Conservation (phyloP, 2,329 filamentous ascomycete genomes). For the Whalleya microplaca region DNA sequence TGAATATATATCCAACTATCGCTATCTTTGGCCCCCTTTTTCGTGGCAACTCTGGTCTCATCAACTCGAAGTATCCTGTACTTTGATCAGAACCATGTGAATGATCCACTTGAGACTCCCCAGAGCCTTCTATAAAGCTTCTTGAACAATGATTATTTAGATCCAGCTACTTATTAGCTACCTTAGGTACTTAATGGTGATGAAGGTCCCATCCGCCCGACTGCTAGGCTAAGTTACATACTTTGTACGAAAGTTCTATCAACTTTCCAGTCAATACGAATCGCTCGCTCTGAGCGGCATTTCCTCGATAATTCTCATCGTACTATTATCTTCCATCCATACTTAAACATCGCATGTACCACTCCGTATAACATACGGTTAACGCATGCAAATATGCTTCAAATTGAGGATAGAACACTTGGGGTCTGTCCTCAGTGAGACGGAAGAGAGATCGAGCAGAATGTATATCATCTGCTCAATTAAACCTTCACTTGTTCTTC, state of each 20-base stretch:
- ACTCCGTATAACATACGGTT: not conserved
- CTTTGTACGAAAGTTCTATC: too few species aligned
- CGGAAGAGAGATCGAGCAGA: not conserved
- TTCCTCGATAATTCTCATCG: not conserved
- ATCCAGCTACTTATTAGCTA: too few species aligned
- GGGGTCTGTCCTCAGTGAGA: not conserved
- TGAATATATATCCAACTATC: not conserved
- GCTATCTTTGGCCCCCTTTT: not conserved
- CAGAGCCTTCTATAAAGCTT: too few species aligned
- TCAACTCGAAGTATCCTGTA: not conserved
- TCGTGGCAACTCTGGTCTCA: not conserved
- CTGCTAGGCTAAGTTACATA: too few species aligned
- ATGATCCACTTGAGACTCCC: too few species aligned
- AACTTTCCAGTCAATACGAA: too few species aligned
- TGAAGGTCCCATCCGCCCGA: too few species aligned
- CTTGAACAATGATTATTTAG: too few species aligned
- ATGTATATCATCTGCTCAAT: too few species aligned
- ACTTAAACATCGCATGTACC: not conserved
- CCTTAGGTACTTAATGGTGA: too few species aligned
- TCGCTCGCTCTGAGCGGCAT: not conserved
- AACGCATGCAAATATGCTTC: not conserved
- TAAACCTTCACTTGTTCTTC: not conserved
- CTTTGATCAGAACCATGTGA: not conserved
- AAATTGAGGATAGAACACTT: not conserved
- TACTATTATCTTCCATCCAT: not conserved